Evolutionary conservation across 2,329 filamentous ascomycete species (phyloP), one percentile per base, ranked within the genome.

Genomic region (Colletotrichum chlorophyti): DNA sequence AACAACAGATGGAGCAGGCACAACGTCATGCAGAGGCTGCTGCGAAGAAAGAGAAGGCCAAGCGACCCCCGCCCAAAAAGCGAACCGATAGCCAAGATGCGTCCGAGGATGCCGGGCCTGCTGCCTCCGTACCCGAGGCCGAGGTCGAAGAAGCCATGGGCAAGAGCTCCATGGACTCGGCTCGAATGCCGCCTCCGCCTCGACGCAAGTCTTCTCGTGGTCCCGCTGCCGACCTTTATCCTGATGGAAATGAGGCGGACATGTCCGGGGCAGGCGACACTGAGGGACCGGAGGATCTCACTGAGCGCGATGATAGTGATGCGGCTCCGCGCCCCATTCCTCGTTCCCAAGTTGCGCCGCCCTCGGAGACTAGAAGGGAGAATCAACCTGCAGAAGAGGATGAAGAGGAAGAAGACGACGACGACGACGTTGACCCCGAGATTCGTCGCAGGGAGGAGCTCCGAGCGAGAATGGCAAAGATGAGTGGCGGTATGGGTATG

Each of bases 401-500:
- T 3, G 85, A 83, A 10, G 85, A 85, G 3, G 86, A 86, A 12
- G 89, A 88, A n/a, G 89, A 90, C 17, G 90, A 92, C 27, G 91
- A 93, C 43, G 91, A 93, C 24, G 91, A 96, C 14, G 80, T 96
- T 48, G 93, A 98, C 68, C 92, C 93, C 1, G 95, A 99, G 72
- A 82, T 91, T 19, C 88, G 86, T 65, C 89, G 93, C 49, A 91
- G 89, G 70, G 88, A 97, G 75, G 94, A 97, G 71, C 81, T 99
- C 27, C 87, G 95, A 60, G 93, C 95, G 61, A 87, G 95, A 66
- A 99, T 99, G 92, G 95, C 95, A 41, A 97, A 97, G 76, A 95
- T 99, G 90, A 96, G 94, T 65, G 94, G 94, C 53, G 94, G 94
- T 19, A 97, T 97, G 91, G 92, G 92, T 42, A 96, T 98, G 89